These are phyloP conservation scores for Wakefieldia striispora DNA, from an alignment of 768 basidiomycete species.

Conservation along the genomic window DNA sequence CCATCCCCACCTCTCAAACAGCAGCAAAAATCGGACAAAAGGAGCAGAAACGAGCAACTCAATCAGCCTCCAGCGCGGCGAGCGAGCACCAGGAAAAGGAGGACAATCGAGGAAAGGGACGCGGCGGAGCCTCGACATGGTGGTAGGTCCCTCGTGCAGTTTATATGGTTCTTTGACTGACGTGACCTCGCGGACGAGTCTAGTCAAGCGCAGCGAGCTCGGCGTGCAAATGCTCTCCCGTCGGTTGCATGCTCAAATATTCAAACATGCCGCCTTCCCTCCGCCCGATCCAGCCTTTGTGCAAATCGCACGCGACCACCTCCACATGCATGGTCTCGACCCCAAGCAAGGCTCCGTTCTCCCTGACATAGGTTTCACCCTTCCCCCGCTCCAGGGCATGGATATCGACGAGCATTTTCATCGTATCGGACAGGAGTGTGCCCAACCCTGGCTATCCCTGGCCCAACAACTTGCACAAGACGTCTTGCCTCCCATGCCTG, in stretches of 20 bases:
- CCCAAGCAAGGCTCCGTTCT: slow-evolving; percentile 76
- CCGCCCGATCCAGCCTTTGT: slow-evolving; percentile 58
- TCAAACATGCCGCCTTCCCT: slow-evolving; percentile 65
- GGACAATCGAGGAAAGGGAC: background rate
- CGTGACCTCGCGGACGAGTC: background rate
- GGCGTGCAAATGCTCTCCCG: slow-evolving; percentile 93
- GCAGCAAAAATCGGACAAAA: slow-evolving; percentile 10
- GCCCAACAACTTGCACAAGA: slow-evolving; percentile 55
- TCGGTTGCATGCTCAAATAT: slow-evolving; percentile 79
- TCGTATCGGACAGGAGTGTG: slow-evolving; percentile 61
- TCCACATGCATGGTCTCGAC: slow-evolving; percentile 77
- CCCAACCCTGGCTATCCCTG: slow-evolving; percentile 77
- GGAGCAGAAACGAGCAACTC: background rate
- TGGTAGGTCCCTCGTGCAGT: background rate
- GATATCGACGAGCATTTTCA: slow-evolving; percentile 90
- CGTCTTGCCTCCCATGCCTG: slow-evolving; percentile 60
- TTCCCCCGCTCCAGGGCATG: slow-evolving; percentile 80
- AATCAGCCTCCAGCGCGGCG: background rate
- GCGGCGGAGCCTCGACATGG: background rate
- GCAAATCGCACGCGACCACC: slow-evolving; percentile 77
- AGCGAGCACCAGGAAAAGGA: background rate
- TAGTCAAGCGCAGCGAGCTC: slow-evolving; percentile 76
- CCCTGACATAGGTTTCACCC: slow-evolving; percentile 74
- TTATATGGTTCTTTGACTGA: background rate
- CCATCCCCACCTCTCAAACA: slow-evolving; percentile 12